These are phyloP conservation scores for Zoysia pacifica DNA, from an alignment of 176 grass and related monocot species.

Conservation along the genomic window DNA sequence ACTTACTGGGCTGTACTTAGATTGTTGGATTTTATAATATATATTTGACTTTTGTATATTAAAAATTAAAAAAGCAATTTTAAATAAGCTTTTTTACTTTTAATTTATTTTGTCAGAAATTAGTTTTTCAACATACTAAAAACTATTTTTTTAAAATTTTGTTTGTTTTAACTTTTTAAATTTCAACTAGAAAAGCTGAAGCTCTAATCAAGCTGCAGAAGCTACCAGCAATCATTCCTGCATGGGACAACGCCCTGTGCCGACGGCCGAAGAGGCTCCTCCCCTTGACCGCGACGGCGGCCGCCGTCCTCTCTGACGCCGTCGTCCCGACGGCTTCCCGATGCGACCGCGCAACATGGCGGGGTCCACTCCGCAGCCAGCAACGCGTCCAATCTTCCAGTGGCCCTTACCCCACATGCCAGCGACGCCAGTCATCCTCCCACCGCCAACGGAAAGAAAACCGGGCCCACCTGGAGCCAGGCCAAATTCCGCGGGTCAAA, in stretches of 20 bases:
- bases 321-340: background rate
- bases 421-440: background rate
- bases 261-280: no score
- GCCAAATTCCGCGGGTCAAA: constrained; percentile 29
- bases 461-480: background rate
- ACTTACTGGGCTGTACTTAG: no score
- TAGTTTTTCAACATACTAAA: no score
- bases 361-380: no score
- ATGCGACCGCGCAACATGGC: background rate
- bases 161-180: background rate
- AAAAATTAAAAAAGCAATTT: no score
- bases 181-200: no score
- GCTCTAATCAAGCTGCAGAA: background rate
- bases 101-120: no score
- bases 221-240: no score
- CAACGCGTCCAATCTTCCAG: background rate
- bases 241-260: no score
- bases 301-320: constrained; percentile 14
- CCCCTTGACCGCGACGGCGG: background rate
- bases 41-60: no score
- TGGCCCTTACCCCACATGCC: background rate
- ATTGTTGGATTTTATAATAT: no score
- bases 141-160: background rate
- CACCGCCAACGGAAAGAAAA: background rate
- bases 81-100: no score